Evolutionary conservation across 306 rosid species (phyloP), one percentile per base, ranked within the genome.

Genomic region (Erythrophleum fordii): DNA sequence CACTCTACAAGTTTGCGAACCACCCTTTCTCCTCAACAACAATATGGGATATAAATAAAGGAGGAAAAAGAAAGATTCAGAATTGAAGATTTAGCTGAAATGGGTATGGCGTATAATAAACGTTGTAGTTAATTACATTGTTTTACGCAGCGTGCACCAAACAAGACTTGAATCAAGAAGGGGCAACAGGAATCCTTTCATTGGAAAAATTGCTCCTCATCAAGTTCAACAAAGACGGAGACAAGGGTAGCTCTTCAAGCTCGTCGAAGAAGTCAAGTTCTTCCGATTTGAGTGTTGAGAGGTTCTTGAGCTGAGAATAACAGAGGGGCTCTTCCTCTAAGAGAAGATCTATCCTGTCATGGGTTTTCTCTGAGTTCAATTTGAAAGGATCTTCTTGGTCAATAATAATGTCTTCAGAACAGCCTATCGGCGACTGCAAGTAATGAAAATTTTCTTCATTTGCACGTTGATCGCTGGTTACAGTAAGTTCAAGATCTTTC

Each of bases 171-270:
- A 72, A 86, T 90, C 88, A 90, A 81, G 92, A 88, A 77, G 92
- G 94, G 80, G 81, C 94, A 71, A 76, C 70, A 26, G 85, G 85
- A 82, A 90, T 86, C 81, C 82, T 83, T 72, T 85, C 90, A 25
- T 81, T 82, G 75, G 84, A 85, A 72, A 87, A 72, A 68, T 58
- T 80, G 75, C 87, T 85, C 29, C 82, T 65, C 87, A 79, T 83
- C 82, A 87, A 79, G 82, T 86, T 76, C 69, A 86, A 72, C 78
- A 85, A 83, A 18, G 87, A 85, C 58, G 88, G 83, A 61, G 86
- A 84, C n/a, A 82, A 81, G 58, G 92, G 92, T 8, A 90, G 76
- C 77, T 90, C 94, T 77, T 88, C 92, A 39, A 88, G 94, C 83
- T 90, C 94, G 42, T 90, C 92, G 64, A 85, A 90, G 79, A 86